Conservation (phyloP, 176 grass and related monocot genomes). For the Eremochloa ophiuroides region DNA sequence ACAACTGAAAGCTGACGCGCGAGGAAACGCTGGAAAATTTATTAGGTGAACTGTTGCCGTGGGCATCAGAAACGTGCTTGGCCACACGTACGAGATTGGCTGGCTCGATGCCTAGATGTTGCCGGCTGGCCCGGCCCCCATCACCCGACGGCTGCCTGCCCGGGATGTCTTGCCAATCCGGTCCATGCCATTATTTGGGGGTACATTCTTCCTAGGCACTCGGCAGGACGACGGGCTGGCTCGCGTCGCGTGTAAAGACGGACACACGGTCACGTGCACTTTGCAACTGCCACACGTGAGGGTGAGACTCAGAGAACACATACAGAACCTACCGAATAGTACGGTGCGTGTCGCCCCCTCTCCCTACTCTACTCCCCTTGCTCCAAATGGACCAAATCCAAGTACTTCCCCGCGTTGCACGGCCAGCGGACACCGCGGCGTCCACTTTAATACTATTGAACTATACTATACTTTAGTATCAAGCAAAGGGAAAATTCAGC, state of each 20-base stretch:
- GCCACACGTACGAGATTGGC: neutral
- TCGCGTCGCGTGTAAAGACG: neutral
- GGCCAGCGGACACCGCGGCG: neutral
- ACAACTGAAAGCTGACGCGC: neutral
- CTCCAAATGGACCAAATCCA: neutral
- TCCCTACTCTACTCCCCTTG: too few relatives aligned
- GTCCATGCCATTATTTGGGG: neutral
- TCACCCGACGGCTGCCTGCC: neutral
- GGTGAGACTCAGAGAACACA: neutral
- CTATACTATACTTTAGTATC: slow-evolving; percentile 18
- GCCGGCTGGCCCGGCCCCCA: neutral
- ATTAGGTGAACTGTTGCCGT: slow-evolving; percentile 20
- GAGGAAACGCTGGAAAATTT: neutral
- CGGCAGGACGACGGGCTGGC: neutral
- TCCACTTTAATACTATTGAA: neutral
- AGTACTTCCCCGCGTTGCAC: neutral
- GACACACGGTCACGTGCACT: neutral
- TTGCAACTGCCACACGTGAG: slow-evolving; percentile 1
- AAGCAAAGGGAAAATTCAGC: slow-evolving; percentile 25
- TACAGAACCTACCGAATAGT: neutral
- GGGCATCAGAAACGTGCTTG: neutral
- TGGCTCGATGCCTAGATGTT: neutral
- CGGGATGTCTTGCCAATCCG: neutral
- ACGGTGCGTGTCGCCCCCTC: neutral
- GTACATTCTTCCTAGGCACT: neutral